These are phyloP conservation scores for Pseudozyma flocculosa DNA, from an alignment of 1,284 basidiomycete species.

Conservation along the genomic window DNA sequence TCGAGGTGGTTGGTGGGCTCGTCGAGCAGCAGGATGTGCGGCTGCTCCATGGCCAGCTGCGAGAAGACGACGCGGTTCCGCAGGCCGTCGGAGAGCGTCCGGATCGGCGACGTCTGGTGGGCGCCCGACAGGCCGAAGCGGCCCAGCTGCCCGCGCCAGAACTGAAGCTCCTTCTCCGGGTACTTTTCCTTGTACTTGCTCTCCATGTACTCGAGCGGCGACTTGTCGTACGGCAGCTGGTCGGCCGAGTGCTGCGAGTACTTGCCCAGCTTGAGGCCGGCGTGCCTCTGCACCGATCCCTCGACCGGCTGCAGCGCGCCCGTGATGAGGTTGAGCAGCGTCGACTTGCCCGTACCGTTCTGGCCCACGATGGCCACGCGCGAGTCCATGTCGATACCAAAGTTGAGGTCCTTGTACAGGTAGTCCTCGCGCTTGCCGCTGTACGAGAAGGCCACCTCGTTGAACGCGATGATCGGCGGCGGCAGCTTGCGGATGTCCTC, in stretches of 20 bases:
- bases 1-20: constrained; percentile 84
- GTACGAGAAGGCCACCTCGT: constrained; percentile 91
- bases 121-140: constrained; percentile 91
- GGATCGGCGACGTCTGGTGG: constrained; percentile 91
- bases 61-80: constrained; percentile 91
- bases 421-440: constrained; percentile 79
- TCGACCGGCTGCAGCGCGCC: constrained; percentile 75
- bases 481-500: constrained; percentile 91
- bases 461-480: constrained; percentile 95
- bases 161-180: constrained; percentile 90
- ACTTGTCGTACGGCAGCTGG: constrained; percentile 90
- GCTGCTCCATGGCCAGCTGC: constrained; percentile 66
- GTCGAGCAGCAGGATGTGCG: constrained; percentile 60
- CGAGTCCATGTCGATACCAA: constrained; percentile 86
- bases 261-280: constrained; percentile 79
- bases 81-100: constrained; percentile 86
- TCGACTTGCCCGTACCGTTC: constrained; percentile 97
- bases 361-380: constrained; percentile 95
- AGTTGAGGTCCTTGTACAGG: constrained; percentile 81
- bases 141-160: constrained; percentile 90
- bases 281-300: constrained; percentile 85
- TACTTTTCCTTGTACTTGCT: constrained; percentile 65
- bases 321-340: constrained; percentile 91
- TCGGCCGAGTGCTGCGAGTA: constrained; percentile 99
- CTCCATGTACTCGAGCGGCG: constrained; percentile 94